Conservation (phyloP, 2,329 filamentous ascomycete species). For the Harringtonia aguacate region DNA sequence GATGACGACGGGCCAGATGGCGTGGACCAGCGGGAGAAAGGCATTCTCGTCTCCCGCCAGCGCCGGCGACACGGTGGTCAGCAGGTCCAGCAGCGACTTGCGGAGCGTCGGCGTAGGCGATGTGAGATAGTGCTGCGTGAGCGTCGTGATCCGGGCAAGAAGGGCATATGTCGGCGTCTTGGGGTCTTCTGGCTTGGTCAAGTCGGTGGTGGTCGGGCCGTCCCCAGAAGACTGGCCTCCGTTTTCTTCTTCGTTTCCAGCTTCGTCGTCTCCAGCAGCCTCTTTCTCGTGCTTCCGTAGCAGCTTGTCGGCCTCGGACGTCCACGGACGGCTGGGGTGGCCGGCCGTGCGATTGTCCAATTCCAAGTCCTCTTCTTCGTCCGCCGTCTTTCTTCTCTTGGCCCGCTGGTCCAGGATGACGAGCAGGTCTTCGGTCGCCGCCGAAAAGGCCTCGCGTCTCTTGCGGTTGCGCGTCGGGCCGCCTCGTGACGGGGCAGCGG, state of each 20-base stretch:
- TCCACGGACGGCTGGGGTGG: slow-evolving; percentile 27
- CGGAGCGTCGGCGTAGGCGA: slow-evolving; percentile 72
- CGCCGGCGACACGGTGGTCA: slow-evolving; percentile 60
- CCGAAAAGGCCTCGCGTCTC: not conserved
- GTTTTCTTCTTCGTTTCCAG: slow-evolving; percentile 23
- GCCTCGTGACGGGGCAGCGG: slow-evolving; percentile 16
- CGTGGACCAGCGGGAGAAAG: slow-evolving; percentile 82
- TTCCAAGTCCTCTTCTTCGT: slow-evolving; percentile 13
- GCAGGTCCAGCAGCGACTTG: slow-evolving; percentile 64
- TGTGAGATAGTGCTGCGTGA: slow-evolving; percentile 85
- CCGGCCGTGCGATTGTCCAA: slow-evolving; percentile 17
- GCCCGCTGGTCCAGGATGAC: slow-evolving; percentile 5
- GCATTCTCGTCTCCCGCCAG: slow-evolving; percentile 68
- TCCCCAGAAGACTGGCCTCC: slow-evolving; percentile 14
- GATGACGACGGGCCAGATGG: slow-evolving; percentile 76
- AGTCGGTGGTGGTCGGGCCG: slow-evolving; percentile 16
- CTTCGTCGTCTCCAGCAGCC: slow-evolving; percentile 22
- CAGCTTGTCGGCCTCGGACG: slow-evolving; percentile 17
- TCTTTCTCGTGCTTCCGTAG: slow-evolving; percentile 15
- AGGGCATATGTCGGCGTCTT: slow-evolving; percentile 70
- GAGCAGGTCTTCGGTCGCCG: slow-evolving; percentile 5
- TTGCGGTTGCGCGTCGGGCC: slow-evolving; percentile 6
- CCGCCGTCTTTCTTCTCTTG: slow-evolving; percentile 15
- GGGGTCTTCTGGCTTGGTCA: slow-evolving; percentile 31
- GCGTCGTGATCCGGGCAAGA: slow-evolving; percentile 66